Evolutionary conservation across 768 basidiomycete species (phyloP).

Genomic region (Collybiopsis confluens): DNA sequence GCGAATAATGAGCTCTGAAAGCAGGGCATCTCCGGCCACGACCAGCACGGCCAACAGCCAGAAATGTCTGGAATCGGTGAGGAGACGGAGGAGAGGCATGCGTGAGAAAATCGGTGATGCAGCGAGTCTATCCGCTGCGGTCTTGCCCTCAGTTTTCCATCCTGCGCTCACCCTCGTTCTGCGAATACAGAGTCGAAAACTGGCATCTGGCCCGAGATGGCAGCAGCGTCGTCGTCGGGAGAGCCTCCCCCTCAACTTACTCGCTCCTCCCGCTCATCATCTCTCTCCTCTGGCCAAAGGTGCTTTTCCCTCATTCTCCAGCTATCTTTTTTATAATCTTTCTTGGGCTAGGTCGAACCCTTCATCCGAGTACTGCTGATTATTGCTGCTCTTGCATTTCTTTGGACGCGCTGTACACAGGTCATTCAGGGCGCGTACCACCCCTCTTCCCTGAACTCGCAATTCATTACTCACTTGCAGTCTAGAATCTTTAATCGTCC

Average conservation of each 20-base stretch:
- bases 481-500: conserved; percentile 65
- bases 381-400: conserved; percentile 16
- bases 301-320: conserved; percentile 11
- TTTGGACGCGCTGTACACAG: conserved; percentile 36
- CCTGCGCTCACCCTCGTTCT: conserved; percentile 38
- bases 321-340: neutral
- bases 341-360: neutral
- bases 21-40: conserved; percentile 67
- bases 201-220: conserved; percentile 42
- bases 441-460: neutral
- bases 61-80: conserved; percentile 59
- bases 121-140: conserved; percentile 24
- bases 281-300: conserved; percentile 29
- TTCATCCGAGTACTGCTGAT: conserved; percentile 14
- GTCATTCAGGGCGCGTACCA: conserved; percentile 42
- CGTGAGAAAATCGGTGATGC: neutral
- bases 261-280: conserved; percentile 25
- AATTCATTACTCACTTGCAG: neutral
- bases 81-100: conserved; percentile 21
- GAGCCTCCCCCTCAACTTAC: conserved; percentile 31
- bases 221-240: conserved; percentile 25
- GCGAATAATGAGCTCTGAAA: conserved; percentile 77
- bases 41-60: conserved; percentile 62
- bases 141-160: conserved; percentile 51
- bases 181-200: conserved; percentile 61